Conservation (phyloP, 305 asterid species). For the Fraxinus dipetala region DNA sequence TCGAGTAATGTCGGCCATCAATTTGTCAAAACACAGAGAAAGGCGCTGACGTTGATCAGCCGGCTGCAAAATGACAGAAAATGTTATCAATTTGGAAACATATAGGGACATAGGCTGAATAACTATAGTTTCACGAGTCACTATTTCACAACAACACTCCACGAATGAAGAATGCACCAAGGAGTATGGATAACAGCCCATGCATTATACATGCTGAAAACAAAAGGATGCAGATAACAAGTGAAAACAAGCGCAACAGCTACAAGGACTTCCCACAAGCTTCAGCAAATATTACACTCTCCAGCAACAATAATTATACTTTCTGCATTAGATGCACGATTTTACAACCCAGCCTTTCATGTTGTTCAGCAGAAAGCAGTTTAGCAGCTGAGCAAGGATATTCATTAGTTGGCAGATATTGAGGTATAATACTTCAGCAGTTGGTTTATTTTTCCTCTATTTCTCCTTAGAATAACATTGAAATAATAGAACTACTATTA, state of each 20-base stretch:
- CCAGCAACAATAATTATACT: not conserved
- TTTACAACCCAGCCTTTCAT: not conserved
- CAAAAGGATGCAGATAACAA: not conserved
- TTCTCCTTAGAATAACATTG: not conserved
- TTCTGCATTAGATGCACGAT: not conserved
- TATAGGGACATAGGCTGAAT: not conserved
- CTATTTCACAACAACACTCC: not conserved
- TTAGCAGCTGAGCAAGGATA: not conserved
- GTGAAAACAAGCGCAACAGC: not conserved
- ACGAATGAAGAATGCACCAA: not conserved
- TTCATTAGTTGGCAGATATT: not conserved
- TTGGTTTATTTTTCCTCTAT: not conserved
- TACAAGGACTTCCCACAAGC: not conserved
- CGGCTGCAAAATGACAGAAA: slow-evolving; percentile 52
- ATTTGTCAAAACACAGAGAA: slow-evolving; percentile 71
- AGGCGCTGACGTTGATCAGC: slow-evolving; percentile 83
- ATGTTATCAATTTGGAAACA: slow-evolving; percentile 15
- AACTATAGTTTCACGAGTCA: not conserved
- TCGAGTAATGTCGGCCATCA: slow-evolving; percentile 73
- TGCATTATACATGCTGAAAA: not conserved
- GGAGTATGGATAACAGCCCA: not conserved
- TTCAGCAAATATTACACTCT: not conserved
- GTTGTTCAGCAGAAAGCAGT: not conserved
- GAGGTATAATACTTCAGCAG: not conserved
- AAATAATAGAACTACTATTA: not conserved